These are phyloP conservation scores for Thelonectria rubi DNA, from an alignment of 2,329 filamentous ascomycete genomes.

Conservation along the genomic window DNA sequence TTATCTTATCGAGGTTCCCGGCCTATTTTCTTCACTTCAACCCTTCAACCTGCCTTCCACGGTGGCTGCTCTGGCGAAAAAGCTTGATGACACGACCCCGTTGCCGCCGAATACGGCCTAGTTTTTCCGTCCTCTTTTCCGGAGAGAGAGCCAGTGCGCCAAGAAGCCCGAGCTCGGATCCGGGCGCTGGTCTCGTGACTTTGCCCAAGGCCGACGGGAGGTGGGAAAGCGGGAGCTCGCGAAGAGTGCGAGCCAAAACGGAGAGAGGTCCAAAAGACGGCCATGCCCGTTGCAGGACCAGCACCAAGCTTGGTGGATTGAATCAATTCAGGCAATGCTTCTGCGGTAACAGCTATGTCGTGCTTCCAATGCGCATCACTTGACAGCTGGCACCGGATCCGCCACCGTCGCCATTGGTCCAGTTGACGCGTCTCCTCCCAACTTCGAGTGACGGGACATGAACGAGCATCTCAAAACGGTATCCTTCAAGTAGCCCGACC, in stretches of 20 bases:
- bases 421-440: not conserved
- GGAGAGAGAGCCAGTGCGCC: not conserved
- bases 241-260: not conserved
- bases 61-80: not conserved
- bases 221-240: not conserved
- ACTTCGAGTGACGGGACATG: no score
- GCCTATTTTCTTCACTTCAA: not conserved
- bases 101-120: not conserved
- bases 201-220: not conserved
- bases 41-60: no score
- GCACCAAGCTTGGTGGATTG: not conserved
- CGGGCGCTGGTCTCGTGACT: slow-evolving; percentile 21
- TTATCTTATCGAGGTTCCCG: not conserved
- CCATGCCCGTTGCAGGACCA: not conserved
- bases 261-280: not conserved
- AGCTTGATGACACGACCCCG: not conserved
- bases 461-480: no score
- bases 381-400: slow-evolving; percentile 5
- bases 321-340: not conserved
- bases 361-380: not conserved
- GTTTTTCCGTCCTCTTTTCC: not conserved
- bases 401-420: slow-evolving; percentile 19
- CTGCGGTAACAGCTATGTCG: not conserved
- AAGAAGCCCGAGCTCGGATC: slow-evolving; percentile 3
- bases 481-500: not conserved